A percentile compares a stretch with the other conserved stretches of the same genome.
phyloP scores from a whole-genome alignment of 2,329 filamentous ascomycete genomes.

The Colletotrichum sp. region DNA sequence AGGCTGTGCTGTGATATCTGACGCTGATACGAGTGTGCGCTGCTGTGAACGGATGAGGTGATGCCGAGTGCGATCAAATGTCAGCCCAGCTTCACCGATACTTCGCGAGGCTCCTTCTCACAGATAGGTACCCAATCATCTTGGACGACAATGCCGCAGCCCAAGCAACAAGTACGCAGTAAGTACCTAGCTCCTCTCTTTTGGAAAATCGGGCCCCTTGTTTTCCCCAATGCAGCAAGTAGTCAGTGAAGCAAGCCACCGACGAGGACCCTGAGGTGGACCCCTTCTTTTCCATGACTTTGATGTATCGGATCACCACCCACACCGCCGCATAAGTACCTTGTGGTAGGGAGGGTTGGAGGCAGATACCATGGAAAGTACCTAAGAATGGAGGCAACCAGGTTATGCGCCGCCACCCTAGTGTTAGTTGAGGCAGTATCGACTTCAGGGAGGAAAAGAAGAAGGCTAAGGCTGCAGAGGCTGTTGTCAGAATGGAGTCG shows the following conservation, averaged over 20 bases:
- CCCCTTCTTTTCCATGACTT: neutral
- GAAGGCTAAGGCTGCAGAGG: neutral
- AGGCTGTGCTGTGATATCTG: neutral
- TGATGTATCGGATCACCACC: neutral
- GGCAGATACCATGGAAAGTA: neutral
- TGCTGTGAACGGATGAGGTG: neutral
- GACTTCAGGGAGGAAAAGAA: neutral
- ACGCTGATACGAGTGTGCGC: no score
- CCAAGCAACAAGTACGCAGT: neutral
- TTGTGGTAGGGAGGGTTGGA: neutral
- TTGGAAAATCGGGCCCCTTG: neutral
- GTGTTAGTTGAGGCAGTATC: neutral
- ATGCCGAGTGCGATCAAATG: neutral
- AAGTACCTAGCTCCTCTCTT: neutral
- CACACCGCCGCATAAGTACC: neutral
- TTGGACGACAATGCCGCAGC: neutral
- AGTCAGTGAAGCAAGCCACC: neutral
- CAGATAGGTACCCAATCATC: neutral
- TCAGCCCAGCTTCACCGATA: neutral
- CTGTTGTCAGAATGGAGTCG: neutral
- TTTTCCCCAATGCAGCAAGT: neutral
- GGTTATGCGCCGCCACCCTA: neutral
- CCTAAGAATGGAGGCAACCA: neutral
- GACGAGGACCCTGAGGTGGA: neutral
- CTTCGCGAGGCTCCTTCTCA: neutral